phyloP scores from a whole-genome alignment of 352 stramenopile species.

The Chrysophaeum taylorii region DNA sequence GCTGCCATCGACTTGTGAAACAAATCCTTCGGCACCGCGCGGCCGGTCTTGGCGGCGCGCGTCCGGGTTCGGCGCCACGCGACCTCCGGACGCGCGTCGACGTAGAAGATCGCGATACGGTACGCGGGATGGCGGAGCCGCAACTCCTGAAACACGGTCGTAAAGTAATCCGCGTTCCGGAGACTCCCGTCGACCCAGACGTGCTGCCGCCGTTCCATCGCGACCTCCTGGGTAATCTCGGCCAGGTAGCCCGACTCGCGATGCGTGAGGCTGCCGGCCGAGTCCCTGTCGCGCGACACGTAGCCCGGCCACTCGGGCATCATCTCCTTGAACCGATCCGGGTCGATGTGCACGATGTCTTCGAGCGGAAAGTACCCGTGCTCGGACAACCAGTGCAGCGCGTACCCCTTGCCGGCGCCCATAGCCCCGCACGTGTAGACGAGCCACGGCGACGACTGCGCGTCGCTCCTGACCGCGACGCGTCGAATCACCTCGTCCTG shows the following conservation, averaged over 20 bases:
- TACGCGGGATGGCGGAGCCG: constrained; percentile 24
- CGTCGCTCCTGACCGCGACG: constrained; percentile 15
- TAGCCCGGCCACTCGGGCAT: constrained; percentile 34
- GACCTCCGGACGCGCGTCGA: constrained; percentile 19
- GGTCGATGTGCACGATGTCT: constrained; percentile 14
- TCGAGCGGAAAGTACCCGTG: constrained; percentile 23
- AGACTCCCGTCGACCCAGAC: constrained; percentile 32
- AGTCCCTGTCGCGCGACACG: constrained; percentile 1
- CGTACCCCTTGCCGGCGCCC: constrained; percentile 29
- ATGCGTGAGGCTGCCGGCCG: constrained; percentile 25
- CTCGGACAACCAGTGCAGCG: constrained; percentile 29
- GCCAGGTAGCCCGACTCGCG: constrained; percentile 24
- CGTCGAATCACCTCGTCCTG: constrained; percentile 24
- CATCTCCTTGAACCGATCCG: constrained; percentile 13
- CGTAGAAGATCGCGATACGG: constrained; percentile 28
- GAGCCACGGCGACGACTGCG: constrained; percentile 21
- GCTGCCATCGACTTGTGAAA: constrained; percentile 1
- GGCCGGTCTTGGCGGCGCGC: constrained; percentile 16
- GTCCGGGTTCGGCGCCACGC: constrained; percentile 18
- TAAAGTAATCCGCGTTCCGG: constrained; percentile 24
- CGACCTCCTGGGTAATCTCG: constrained; percentile 28
- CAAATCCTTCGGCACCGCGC: constrained; percentile 25
- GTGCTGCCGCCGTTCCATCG: constrained; percentile 26
- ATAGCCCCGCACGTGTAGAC: constrained; percentile 33
- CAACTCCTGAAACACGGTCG: constrained; percentile 20